Conservation (phyloP, 305 asterid genomes). For the Fraxinus baroniana region DNA sequence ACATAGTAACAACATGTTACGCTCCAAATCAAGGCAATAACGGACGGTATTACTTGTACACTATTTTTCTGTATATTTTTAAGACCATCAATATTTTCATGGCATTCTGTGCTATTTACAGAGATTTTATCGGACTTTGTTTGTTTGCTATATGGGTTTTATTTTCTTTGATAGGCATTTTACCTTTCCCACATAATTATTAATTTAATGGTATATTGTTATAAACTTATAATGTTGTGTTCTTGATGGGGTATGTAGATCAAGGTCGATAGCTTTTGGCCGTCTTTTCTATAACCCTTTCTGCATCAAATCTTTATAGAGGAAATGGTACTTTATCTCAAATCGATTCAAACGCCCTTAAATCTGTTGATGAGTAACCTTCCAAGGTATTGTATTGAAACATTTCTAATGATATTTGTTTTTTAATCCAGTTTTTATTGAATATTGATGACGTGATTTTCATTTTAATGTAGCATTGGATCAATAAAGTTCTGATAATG, state of each 20-base stretch:
- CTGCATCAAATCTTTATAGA: conserved; percentile 72
- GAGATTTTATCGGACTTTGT: conserved; percentile 46
- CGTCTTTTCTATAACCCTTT: conserved; percentile 57
- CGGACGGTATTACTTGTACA: conserved; percentile 26
- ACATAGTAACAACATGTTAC: conserved; percentile 41
- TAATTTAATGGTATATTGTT: not conserved
- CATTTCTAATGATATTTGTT: not conserved
- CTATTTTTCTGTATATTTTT: not conserved
- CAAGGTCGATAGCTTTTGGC: conserved; percentile 51
- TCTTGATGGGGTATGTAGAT: conserved; percentile 39
- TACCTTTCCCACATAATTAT: not conserved
- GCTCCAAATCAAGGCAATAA: conserved; percentile 78
- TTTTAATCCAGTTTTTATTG: not conserved
- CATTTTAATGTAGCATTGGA: conserved; percentile 33
- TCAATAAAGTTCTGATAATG: conserved; percentile 30
- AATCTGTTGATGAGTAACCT: conserved; percentile 41
- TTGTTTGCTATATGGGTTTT: conserved; percentile 11
- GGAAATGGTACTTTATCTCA: conserved; percentile 58
- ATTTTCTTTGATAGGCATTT: not conserved
- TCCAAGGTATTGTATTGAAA: conserved; percentile 31
- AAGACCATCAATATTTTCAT: conserved; percentile 24
- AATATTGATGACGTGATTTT: not conserved
- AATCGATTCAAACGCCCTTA: conserved; percentile 59
- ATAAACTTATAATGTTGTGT: not conserved
- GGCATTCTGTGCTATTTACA: conserved; percentile 26